These are phyloP conservation scores for Baudoinia panamericana DNA, from an alignment of 495 filamentous ascomycete genomes.

Conservation along the genomic window DNA sequence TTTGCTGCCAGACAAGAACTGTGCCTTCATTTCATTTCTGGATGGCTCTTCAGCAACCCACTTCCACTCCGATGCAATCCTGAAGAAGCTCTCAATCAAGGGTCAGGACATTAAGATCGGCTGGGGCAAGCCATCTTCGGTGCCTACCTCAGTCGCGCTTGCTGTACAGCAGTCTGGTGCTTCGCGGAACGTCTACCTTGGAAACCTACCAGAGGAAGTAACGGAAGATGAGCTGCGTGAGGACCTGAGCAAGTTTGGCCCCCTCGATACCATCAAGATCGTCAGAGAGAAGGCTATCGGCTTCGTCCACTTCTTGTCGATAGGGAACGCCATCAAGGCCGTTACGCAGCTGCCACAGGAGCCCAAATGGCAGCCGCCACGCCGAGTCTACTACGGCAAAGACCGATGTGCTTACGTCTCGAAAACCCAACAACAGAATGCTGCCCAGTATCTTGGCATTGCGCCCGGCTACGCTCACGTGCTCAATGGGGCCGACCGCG, in stretches of 20 bases:
- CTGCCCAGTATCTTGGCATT: constrained; percentile 94
- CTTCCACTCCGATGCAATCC: constrained; percentile 97
- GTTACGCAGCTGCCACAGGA: constrained; percentile 93
- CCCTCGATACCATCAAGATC: constrained; percentile 94
- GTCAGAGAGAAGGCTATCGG: constrained; percentile 97
- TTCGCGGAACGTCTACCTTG: constrained; percentile 95
- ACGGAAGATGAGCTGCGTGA: constrained; percentile 86
- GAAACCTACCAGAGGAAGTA: constrained; percentile 81
- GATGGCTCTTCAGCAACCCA: constrained; percentile 94
- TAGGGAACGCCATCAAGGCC: constrained; percentile 98
- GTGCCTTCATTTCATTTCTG: constrained; percentile 97
- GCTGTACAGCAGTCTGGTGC: constrained; percentile 95
- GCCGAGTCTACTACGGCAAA: constrained; percentile 95
- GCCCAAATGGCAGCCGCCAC: constrained; percentile 87
- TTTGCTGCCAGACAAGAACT: constrained; percentile 96
- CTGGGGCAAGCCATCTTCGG: constrained; percentile 97
- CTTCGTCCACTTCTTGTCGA: constrained; percentile 95
- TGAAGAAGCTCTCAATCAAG: constrained; percentile 96
- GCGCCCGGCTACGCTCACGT: constrained; percentile 96
- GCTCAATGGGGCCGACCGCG: constrained; percentile 85
- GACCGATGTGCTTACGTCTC: constrained; percentile 97
- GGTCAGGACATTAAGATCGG: constrained; percentile 99
- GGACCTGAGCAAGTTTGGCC: constrained; percentile 90
- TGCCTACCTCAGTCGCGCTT: constrained; percentile 89
- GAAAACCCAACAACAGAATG: constrained; percentile 98